These are phyloP conservation scores for Corchorus olitorius DNA, from an alignment of 345 rosid species.

Conservation along the genomic window DNA sequence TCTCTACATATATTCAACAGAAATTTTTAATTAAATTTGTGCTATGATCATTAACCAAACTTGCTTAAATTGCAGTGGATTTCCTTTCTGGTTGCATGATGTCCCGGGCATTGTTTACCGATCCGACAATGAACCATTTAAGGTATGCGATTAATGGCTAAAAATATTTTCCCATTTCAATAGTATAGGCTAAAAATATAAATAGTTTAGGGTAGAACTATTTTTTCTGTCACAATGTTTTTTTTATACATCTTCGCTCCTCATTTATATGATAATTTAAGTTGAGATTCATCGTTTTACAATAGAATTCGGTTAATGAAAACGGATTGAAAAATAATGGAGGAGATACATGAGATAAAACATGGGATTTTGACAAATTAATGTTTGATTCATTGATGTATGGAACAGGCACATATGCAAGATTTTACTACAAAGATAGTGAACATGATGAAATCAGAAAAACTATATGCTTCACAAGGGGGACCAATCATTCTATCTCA, in stretches of 20 bases:
- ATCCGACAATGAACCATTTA: constrained; percentile 75
- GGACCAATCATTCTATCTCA: constrained; percentile 97
- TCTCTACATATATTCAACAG: too few relatives aligned
- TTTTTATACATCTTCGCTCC: background rate
- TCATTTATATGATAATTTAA: too few relatives aligned
- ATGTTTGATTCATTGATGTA: background rate
- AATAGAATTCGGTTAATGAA: too few relatives aligned
- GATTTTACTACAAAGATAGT: constrained; percentile 67
- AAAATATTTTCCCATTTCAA: background rate
- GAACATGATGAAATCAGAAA: constrained; percentile 72
- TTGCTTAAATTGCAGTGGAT: constrained; percentile 46
- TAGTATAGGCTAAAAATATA: too few relatives aligned
- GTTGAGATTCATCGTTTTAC: too few relatives aligned
- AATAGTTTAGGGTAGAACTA: too few relatives aligned
- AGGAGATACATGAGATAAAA: background rate
- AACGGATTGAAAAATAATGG: background rate
- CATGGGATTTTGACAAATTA: background rate
- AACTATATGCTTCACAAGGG: constrained; percentile 84
- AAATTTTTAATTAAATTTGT: too few relatives aligned
- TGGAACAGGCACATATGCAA: constrained; percentile 57
- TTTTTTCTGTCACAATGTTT: background rate
- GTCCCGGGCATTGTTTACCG: constrained; percentile 69
- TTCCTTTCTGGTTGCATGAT: constrained; percentile 89
- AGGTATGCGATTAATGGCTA: constrained; percentile 33
- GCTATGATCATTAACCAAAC: background rate